phyloP scores from a whole-genome alignment of 2,329 filamentous ascomycete genomes.

The Pestalotiopsis sp. region DNA sequence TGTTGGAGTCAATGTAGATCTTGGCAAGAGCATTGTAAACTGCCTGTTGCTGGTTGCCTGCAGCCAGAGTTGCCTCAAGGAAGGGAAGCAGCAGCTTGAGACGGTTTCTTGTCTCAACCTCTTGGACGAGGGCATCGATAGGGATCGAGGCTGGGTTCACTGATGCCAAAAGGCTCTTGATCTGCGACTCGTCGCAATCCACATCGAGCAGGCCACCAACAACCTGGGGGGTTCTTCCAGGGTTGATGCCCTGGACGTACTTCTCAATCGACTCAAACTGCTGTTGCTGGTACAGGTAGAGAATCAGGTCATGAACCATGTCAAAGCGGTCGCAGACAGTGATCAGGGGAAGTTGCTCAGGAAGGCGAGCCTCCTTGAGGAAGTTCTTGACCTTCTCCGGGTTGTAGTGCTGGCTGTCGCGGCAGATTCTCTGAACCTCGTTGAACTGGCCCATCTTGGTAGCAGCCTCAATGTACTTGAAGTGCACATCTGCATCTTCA shows the following conservation, averaged over 20 bases:
- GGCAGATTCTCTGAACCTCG: constrained; percentile 95
- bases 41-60: constrained; percentile 93
- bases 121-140: constrained; percentile 89
- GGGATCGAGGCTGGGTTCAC: constrained; percentile 85
- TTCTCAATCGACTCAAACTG: constrained; percentile 99
- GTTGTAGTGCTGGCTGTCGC: constrained; percentile 89
- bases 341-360: constrained; percentile 93
- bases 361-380: constrained; percentile 91
- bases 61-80: constrained; percentile 86
- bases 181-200: constrained; percentile 94
- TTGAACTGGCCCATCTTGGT: constrained; percentile 92
- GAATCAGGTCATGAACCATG: constrained; percentile 94
- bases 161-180: constrained; percentile 86
- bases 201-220: constrained; percentile 93
- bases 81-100: constrained; percentile 95
- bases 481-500: constrained; percentile 92
- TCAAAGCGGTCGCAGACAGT: constrained; percentile 99
- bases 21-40: constrained; percentile 97
- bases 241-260: constrained; percentile 97
- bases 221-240: constrained; percentile 85
- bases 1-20: constrained; percentile 99
- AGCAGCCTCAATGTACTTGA: constrained; percentile 99
- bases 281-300: constrained; percentile 98
- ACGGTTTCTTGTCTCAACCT: constrained; percentile 95
- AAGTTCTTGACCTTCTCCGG: constrained; percentile 99